A percentile compares a stretch with the other conserved stretches of the same genome.
Evolutionary conservation across 2,329 filamentous ascomycete species (phyloP).

Genomic region (Penicillium sp.): DNA sequence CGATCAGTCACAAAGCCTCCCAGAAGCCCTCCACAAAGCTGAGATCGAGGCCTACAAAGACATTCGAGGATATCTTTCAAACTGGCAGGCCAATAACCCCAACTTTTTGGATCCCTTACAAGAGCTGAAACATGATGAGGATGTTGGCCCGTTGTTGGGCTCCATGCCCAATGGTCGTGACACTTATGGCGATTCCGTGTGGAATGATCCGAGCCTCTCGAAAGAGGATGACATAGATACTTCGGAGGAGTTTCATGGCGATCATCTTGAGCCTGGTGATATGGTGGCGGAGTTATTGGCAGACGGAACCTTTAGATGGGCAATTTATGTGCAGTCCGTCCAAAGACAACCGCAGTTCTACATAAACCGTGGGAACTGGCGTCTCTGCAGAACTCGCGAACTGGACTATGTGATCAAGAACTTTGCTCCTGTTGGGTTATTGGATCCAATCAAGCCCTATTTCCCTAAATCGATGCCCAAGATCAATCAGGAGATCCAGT

Average conservation of each 20-base stretch:
- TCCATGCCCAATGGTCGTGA: conserved; percentile 38
- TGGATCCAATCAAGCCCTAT: conserved; percentile 51
- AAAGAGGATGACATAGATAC: conserved; percentile 30
- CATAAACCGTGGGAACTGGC: conserved; percentile 45
- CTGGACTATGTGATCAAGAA: conserved; percentile 52
- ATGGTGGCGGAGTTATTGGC: conserved; percentile 36
- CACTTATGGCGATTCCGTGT: conserved; percentile 22
- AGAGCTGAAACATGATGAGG: not conserved
- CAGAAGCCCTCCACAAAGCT: conserved; percentile 8
- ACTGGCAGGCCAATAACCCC: conserved; percentile 39
- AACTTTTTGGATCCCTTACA: conserved; percentile 32
- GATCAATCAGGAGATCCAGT: conserved; percentile 32
- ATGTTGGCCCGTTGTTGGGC: conserved; percentile 21
- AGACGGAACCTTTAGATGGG: conserved; percentile 32
- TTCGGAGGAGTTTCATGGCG: conserved; percentile 31
- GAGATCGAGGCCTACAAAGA: conserved; percentile 39
- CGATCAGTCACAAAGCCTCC: conserved; percentile 8
- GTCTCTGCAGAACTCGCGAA: conserved; percentile 34
- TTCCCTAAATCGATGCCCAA: conserved; percentile 44
- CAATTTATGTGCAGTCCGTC: conserved; percentile 44
- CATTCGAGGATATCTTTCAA: conserved; percentile 42
- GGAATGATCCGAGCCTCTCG: conserved; percentile 23
- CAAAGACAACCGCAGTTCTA: conserved; percentile 46
- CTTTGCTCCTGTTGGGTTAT: conserved; percentile 47
- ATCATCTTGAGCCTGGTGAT: conserved; percentile 43